Percentiles rank a stretch among this genome's conserved stretches.
These are phyloP conservation scores for Cystobasidium ongulense DNA, from an alignment of 768 basidiomycete genomes.

Conservation along the genomic window DNA sequence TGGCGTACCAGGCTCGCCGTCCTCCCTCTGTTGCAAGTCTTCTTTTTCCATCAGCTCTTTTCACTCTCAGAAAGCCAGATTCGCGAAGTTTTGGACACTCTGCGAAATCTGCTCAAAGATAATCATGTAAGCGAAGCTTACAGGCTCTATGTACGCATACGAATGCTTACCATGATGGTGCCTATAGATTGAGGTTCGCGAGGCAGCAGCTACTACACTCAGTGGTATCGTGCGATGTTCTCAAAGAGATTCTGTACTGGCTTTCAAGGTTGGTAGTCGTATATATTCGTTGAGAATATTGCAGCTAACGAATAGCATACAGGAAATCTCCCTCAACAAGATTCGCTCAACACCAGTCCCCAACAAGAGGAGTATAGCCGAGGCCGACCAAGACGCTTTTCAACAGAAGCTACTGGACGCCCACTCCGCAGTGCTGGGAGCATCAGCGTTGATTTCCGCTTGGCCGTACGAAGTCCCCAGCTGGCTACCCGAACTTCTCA, in stretches of 20 bases:
- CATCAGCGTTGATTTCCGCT: constrained; percentile 83
- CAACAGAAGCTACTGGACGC: constrained; percentile 64
- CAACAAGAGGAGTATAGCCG: constrained; percentile 47
- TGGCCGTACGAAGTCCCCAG: constrained; percentile 92
- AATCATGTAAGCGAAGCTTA: constrained; percentile 46
- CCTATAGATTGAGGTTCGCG: constrained; percentile 36
- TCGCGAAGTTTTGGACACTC: constrained; percentile 70
- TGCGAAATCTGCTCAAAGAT: constrained; percentile 63
- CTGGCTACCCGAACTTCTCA: constrained; percentile 81
- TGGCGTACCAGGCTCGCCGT: constrained; percentile 83
- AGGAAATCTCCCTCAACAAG: constrained; percentile 73
- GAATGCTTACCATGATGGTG: constrained; percentile 44
- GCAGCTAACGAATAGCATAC: constrained; percentile 8
- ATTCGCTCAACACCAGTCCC: constrained; percentile 63
- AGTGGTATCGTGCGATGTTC: constrained; percentile 49
- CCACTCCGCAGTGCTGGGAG: constrained; percentile 87
- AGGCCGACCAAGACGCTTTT: constrained; percentile 56
- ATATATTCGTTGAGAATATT: background rate
- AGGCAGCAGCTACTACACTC: constrained; percentile 43
- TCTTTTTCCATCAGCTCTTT: constrained; percentile 69
- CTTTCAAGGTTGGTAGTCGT: constrained; percentile 43
- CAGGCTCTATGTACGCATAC: constrained; percentile 35
- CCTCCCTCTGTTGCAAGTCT: constrained; percentile 58
- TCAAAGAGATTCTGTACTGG: constrained; percentile 47
- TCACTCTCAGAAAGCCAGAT: constrained; percentile 67